Percentiles rank a stretch among this genome's conserved stretches.
phyloP scores from a whole-genome alignment of 768 basidiomycete species.

The Neoboletus brunneissimus region DNA sequence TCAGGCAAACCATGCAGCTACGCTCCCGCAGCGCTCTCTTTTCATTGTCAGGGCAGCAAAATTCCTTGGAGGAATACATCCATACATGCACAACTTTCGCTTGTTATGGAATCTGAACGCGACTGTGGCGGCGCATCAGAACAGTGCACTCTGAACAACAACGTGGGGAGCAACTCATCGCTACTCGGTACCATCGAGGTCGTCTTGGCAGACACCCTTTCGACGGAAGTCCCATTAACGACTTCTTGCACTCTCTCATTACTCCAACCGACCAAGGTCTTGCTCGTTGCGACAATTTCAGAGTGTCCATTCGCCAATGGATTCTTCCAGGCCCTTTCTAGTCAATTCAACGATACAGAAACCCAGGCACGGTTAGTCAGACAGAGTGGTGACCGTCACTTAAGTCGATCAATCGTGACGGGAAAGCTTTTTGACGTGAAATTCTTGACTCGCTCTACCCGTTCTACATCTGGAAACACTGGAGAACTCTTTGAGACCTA shows the following conservation, averaged over 20 bases:
- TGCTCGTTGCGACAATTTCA: slow-evolving; percentile 16
- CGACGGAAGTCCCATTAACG: background rate
- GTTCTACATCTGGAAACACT: background rate
- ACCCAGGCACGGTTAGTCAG: slow-evolving; percentile 1
- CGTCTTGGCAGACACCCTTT: slow-evolving; percentile 3
- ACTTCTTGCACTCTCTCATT: background rate
- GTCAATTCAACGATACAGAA: background rate
- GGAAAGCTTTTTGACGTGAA: slow-evolving; percentile 20
- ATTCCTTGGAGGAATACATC: slow-evolving; percentile 14
- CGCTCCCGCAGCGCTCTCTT: slow-evolving; percentile 8
- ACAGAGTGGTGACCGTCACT: slow-evolving; percentile 3
- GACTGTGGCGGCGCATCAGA: no score
- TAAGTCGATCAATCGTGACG: slow-evolving; percentile 15
- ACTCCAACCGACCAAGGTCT: background rate
- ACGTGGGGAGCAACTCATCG: background rate
- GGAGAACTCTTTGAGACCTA: slow-evolving; percentile 5
- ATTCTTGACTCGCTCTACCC: slow-evolving; percentile 13
- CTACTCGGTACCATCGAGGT: background rate
- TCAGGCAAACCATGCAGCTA: background rate
- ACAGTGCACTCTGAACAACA: background rate
- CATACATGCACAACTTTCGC: slow-evolving; percentile 9
- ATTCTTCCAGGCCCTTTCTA: slow-evolving; percentile 5
- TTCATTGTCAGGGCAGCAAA: background rate
- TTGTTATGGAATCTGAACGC: background rate
- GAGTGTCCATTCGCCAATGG: slow-evolving; percentile 14